These are phyloP conservation scores for Xylariaceae sp. DNA, from an alignment of 2,329 filamentous ascomycete genomes.

Conservation along the genomic window DNA sequence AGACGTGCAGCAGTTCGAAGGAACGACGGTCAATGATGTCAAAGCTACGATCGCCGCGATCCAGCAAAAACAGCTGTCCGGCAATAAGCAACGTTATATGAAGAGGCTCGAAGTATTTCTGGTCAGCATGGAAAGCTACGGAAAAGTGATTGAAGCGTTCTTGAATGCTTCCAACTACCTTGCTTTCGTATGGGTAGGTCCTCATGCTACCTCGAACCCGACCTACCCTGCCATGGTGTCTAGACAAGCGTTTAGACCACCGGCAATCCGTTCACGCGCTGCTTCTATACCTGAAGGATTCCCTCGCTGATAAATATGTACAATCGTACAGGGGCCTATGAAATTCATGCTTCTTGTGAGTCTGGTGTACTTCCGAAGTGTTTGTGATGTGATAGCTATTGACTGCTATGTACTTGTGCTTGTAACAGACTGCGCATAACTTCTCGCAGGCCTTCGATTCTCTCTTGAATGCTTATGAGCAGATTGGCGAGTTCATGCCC, in stretches of 20 bases:
- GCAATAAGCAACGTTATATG: conserved; percentile 22
- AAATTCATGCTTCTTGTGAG: conserved; percentile 30
- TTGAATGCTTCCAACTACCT: conserved; percentile 26
- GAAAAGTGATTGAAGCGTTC: conserved; percentile 27
- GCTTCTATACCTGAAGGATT: too few relatives aligned
- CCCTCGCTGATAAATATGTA: too few relatives aligned
- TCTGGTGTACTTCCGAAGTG: too few relatives aligned
- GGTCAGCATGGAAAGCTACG: conserved; percentile 33
- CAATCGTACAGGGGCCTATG: conserved; percentile 26
- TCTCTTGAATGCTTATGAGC: conserved; percentile 33
- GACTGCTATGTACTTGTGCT: too few relatives aligned
- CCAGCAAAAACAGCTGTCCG: conserved; percentile 24
- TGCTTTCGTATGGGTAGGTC: conserved; percentile 28
- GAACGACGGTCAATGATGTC: conserved; percentile 6
- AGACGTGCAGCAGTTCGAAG: conserved; percentile 5
- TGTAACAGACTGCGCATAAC: not conserved
- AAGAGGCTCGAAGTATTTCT: conserved; percentile 24
- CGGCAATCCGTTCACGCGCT: too few relatives aligned
- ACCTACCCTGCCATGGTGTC: too few relatives aligned
- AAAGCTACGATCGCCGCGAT: conserved; percentile 20
- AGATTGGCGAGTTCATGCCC: conserved; percentile 34
- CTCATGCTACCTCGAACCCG: not conserved
- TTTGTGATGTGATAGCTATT: too few relatives aligned
- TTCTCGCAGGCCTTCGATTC: conserved; percentile 30
- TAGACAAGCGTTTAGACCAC: too few relatives aligned